Base-by-base conservation (phyloP, 2,329 filamentous ascomycete genomes). In the Myriosclerotinia duriaeana region DNA sequence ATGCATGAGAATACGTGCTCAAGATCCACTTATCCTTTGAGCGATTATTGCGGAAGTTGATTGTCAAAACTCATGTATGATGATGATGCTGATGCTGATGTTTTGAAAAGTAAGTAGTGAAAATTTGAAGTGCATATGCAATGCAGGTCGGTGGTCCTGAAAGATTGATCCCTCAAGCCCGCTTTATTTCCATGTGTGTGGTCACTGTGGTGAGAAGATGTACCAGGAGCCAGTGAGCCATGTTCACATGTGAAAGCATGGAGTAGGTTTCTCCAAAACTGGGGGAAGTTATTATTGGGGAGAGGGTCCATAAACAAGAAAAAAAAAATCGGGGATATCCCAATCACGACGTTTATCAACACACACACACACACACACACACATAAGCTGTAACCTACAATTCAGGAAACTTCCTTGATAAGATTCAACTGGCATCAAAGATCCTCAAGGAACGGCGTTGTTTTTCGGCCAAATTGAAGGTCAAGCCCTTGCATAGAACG, bases 111-210 rank as follows among this genome's bases (percentile, higher is more conserved):
- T 8, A 17, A 36, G 42, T 48, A 17, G 3, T 38, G 44, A 22
- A 17, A 26, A 38, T 50, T 26, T 59, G 38, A 17, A 36, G 20
- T 60, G 58, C 58, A 60, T 60, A 48, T 60, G 58, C 58, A 60
- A 50, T 50, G 58, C 44, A 38, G 44, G 20, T 34, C 30, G 26
- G 26, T 26, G 40, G 38, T 40, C 38, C 38, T 40, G 38, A 40
- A 40, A 58, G 12, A 11, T 26, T 50, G 44, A 20, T 17, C 26
- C 22, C 7, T 11, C 11, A 40, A 46, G 42, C 12, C 30, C 56
- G 17, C 26, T 46, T 48, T 34, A 22, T 48, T 34, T 20, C 56
- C 42, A 58, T 42, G 42, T 48, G 26, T 11, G 22, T n/a, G n/a
- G n/a, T n/a, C n/a, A n/a, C n/a, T n/a, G n/a, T n/a, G n/a, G 26